Evolutionary conservation across 1,284 basidiomycete species (phyloP).

Genomic region (Cryptococcus floricola): DNA sequence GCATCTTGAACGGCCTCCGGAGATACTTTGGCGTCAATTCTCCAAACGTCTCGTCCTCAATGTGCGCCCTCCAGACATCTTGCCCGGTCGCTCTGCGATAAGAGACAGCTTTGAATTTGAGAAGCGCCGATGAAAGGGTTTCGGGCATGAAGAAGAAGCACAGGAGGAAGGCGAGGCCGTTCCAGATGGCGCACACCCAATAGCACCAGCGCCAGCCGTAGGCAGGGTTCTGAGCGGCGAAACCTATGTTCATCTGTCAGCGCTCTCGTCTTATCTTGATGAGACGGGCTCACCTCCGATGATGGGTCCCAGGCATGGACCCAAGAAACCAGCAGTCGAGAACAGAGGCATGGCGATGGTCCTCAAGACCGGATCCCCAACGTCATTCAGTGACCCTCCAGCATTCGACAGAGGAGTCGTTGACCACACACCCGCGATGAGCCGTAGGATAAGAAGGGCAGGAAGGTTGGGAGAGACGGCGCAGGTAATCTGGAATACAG

Average conservation of each 20-base stretch:
- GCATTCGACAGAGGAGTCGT: conserved; percentile 25
- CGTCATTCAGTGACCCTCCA: conserved; percentile 25
- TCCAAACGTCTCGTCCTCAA: conserved; percentile 24
- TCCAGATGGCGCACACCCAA: conserved; percentile 25
- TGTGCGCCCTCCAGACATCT: conserved; percentile 17
- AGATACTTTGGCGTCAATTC: conserved; percentile 20
- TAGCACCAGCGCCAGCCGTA: conserved; percentile 31
- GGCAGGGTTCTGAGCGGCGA: conserved; percentile 4
- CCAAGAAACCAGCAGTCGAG: conserved; percentile 23
- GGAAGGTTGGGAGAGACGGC: conserved; percentile 17
- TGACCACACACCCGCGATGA: conserved; percentile 25
- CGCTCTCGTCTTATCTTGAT: too few relatives aligned
- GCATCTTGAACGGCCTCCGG: conserved; percentile 25
- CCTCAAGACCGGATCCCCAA: conserved; percentile 18
- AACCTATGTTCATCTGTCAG: conserved; percentile 2
- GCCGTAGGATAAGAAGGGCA: conserved; percentile 20
- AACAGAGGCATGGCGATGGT: conserved; percentile 23
- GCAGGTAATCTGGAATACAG: conserved; percentile 22
- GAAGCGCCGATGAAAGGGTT: conserved; percentile 18
- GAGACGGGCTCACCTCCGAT: conserved; percentile 6
- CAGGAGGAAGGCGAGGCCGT: conserved; percentile 17
- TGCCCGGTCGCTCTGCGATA: conserved; percentile 18
- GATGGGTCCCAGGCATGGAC: conserved; percentile 21
- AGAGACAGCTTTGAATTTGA: conserved; percentile 23
- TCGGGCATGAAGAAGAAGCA: conserved; percentile 26